A percentile compares a stretch with the other conserved stretches of the same genome.
phyloP scores from a whole-genome alignment of 371 early-diverging fungal genomes.

The Funneliformis caledonium region DNA sequence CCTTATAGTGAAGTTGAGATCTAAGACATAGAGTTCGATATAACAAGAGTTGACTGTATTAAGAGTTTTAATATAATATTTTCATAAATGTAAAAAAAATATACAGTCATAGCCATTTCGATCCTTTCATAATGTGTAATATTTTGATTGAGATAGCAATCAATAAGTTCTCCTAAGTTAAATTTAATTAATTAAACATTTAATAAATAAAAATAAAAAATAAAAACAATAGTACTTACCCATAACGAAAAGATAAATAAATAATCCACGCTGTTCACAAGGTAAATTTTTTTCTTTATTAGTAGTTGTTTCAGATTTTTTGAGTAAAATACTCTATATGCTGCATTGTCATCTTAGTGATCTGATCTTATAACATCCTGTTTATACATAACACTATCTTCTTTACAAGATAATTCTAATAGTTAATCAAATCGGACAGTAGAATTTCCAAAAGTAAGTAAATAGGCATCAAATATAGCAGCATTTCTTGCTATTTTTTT shows the following conservation, averaged over 20 bases:
- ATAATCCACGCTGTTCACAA: background rate
- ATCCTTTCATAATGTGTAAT: background rate
- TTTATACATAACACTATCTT: background rate
- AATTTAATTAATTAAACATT: background rate
- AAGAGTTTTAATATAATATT: background rate
- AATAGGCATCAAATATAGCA: background rate
- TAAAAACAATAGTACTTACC: background rate
- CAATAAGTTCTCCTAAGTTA: background rate
- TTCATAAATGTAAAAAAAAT: background rate
- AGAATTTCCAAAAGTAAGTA: background rate
- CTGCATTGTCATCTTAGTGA: background rate
- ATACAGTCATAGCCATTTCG: background rate
- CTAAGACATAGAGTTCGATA: no score
- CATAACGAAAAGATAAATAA: background rate
- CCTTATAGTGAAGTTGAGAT: no score
- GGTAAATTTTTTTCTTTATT: background rate
- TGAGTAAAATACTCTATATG: background rate
- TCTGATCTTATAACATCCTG: background rate
- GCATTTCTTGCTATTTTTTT: background rate
- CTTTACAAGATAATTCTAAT: background rate
- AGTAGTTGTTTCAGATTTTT: background rate
- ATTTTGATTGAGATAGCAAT: background rate
- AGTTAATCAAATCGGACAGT: background rate
- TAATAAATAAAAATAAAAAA: background rate
- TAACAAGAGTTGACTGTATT: no score